Percentiles rank a stretch among this genome's conserved stretches.
These are phyloP conservation scores for Xylaria flabelliformis DNA, from an alignment of 495 filamentous ascomycete genomes.

Conservation along the genomic window DNA sequence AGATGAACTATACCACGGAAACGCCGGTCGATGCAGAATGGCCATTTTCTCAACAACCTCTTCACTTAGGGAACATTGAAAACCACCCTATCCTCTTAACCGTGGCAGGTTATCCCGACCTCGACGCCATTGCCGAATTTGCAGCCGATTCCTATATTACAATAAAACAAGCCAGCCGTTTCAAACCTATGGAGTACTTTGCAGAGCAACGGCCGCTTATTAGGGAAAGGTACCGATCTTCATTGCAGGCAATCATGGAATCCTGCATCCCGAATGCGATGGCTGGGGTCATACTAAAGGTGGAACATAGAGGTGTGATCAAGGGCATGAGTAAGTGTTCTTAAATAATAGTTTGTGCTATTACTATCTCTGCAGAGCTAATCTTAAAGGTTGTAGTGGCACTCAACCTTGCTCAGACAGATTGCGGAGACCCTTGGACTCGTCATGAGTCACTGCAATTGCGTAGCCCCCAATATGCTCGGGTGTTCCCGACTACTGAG, in stretches of 20 bases:
- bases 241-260: background rate
- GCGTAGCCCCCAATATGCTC: too few species aligned
- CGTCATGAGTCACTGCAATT: too few species aligned
- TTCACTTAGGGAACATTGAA: background rate
- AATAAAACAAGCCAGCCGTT: background rate
- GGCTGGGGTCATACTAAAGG: background rate
- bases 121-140: background rate
- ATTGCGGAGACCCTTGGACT: background rate
- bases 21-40: background rate
- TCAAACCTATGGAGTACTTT: background rate
- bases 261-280: background rate
- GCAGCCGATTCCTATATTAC: background rate
- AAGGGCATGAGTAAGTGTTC: background rate
- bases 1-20: background rate
- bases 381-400: background rate
- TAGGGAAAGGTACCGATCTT: background rate
- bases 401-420: background rate
- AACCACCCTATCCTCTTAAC: background rate
- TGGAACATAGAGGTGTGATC: background rate
- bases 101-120: background rate
- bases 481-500: background rate
- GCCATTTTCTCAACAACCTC: background rate
- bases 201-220: background rate
- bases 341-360: background rate
- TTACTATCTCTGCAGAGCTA: background rate